Conservation (phyloP, 2,329 filamentous ascomycete genomes). For the Talaromyces sp. region DNA sequence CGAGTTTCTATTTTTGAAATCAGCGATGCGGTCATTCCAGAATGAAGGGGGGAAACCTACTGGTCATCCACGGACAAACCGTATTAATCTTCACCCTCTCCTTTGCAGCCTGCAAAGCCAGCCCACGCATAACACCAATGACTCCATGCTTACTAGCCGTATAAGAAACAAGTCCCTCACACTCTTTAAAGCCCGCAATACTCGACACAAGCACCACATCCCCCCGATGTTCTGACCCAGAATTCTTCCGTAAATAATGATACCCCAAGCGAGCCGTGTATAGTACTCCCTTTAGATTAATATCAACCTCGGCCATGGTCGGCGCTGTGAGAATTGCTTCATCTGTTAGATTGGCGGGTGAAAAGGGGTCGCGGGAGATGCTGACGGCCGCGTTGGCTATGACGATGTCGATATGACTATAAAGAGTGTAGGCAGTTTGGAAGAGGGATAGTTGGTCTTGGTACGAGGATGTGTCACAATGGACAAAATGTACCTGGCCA, state of each 20-base stretch:
- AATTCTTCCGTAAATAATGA: constrained; percentile 16
- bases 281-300: constrained; percentile 17
- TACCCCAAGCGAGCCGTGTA: constrained; percentile 17
- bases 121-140: constrained; percentile 18
- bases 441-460: constrained; percentile 15
- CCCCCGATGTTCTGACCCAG: constrained; percentile 7
- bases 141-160: constrained; percentile 22
- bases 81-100: constrained; percentile 12
- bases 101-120: constrained; percentile 14
- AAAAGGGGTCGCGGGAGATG: constrained; percentile 15
- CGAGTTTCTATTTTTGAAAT: constrained; percentile 12
- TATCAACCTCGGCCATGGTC: constrained; percentile 15
- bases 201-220: constrained; percentile 17
- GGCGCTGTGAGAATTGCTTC: constrained; percentile 16
- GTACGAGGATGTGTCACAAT: constrained; percentile 9
- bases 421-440: constrained; percentile 12
- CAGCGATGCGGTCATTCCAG: neutral
- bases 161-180: constrained; percentile 15
- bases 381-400: constrained; percentile 19
- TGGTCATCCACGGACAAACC: constrained; percentile 15
- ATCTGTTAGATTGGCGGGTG: neutral
- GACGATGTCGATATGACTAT: constrained; percentile 21
- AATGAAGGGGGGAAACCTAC: too few species aligned
- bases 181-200: constrained; percentile 18
- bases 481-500: neutral